These are phyloP conservation scores for Abelmoschus esculentus DNA, from an alignment of 345 rosid species.

Conservation along the genomic window DNA sequence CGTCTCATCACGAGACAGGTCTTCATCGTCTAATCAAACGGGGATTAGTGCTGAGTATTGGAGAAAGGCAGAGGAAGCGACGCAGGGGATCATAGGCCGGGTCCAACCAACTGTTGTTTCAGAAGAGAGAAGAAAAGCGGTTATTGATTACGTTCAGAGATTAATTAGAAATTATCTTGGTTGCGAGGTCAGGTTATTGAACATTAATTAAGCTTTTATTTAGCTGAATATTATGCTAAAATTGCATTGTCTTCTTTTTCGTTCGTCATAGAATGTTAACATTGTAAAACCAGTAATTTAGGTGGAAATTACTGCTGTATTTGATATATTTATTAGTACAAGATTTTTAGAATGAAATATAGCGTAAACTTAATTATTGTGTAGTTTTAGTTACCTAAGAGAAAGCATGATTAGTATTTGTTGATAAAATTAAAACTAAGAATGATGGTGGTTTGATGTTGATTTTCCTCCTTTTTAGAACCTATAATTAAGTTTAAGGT, in stretches of 20 bases:
- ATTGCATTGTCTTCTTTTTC: neutral
- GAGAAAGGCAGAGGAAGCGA: constrained; percentile 54
- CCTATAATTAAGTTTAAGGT: neutral
- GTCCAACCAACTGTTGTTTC: constrained; percentile 63
- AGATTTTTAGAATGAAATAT: neutral
- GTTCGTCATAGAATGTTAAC: neutral
- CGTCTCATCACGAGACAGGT: constrained; percentile 29
- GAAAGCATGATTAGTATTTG: neutral
- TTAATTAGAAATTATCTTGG: constrained; percentile 34
- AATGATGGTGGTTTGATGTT: no score
- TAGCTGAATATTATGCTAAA: neutral
- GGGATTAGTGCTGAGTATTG: constrained; percentile 36
- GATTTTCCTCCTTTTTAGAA: neutral
- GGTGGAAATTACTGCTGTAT: neutral
- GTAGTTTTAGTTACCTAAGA: neutral
- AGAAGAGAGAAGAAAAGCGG: constrained; percentile 62
- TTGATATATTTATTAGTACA: neutral
- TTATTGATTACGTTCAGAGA: constrained; percentile 54
- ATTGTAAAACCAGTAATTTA: neutral
- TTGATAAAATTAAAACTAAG: no score
- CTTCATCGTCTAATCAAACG: constrained; percentile 26
- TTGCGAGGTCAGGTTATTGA: constrained; percentile 41
- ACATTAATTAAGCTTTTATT: neutral
- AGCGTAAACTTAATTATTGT: neutral
- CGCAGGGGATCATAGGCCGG: constrained; percentile 48